A percentile compares a stretch with the other conserved stretches of the same genome.
Conservation (phyloP, 75 land plant species). For the Pinus albicaulis region DNA sequence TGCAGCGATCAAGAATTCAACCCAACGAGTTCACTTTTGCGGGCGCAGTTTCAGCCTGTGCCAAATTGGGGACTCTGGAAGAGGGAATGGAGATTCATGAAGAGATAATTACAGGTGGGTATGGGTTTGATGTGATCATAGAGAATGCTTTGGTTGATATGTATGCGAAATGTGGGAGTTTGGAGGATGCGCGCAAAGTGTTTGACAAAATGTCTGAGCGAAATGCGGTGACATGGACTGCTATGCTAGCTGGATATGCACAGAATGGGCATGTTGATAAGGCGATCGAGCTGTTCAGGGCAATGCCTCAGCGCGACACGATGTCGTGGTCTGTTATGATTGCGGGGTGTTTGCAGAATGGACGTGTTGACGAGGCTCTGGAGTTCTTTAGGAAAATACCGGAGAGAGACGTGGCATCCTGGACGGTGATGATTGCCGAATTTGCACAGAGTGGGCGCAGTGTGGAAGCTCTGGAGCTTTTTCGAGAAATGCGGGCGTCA, state of each 20-base stretch:
- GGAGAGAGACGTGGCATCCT: slow-evolving; percentile 45
- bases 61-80: slow-evolving; percentile 16
- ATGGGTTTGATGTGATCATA: not conserved
- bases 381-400: slow-evolving; percentile 30
- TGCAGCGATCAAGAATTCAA: slow-evolving; percentile 19
- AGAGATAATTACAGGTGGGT: not conserved
- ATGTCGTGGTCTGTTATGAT: slow-evolving; percentile 51
- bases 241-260: slow-evolving; percentile 19
- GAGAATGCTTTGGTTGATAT: slow-evolving; percentile 1
- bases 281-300: slow-evolving; percentile 9
- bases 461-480: slow-evolving; percentile 27
- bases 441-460: slow-evolving; percentile 6
- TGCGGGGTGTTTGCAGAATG: slow-evolving; percentile 34
- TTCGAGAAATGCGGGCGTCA: slow-evolving; percentile 16
- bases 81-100: slow-evolving; percentile 33
- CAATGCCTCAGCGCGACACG: slow-evolving; percentile 9
- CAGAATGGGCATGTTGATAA: slow-evolving; percentile 3
- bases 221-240: slow-evolving; percentile 25
- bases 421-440: slow-evolving; percentile 19
- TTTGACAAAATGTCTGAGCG: slow-evolving; percentile 15
- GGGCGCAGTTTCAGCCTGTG: slow-evolving; percentile 33
- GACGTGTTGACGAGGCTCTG: slow-evolving; percentile 20
- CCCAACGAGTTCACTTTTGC: slow-evolving; percentile 48
- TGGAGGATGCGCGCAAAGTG: slow-evolving; percentile 9
- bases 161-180: slow-evolving; percentile 17